A percentile compares a stretch with the other conserved stretches of the same genome.
Conservation (phyloP, 306 rosid species). For the Mucuna pruriens region DNA sequence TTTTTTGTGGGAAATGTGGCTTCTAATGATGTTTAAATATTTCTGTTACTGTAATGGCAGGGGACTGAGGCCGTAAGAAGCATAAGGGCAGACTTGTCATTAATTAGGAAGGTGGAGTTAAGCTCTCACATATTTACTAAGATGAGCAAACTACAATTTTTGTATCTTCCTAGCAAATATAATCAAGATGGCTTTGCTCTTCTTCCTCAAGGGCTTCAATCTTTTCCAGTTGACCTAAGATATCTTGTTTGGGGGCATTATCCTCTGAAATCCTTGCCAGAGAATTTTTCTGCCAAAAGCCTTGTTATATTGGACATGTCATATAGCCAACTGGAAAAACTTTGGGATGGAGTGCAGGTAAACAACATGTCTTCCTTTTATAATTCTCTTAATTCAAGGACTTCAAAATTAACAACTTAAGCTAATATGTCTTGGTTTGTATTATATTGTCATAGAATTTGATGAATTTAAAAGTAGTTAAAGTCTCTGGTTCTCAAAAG, state of each 20-base stretch:
- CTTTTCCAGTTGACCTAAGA: background rate
- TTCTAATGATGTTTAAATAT: background rate
- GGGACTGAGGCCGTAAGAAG: slow-evolving; percentile 13
- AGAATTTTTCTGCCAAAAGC: background rate
- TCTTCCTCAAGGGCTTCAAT: slow-evolving; percentile 19
- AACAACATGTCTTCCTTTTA: background rate
- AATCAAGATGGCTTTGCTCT: background rate
- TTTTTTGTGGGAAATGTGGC: background rate
- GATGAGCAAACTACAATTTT: slow-evolving; percentile 19
- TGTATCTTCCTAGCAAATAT: background rate
- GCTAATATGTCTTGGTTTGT: background rate
- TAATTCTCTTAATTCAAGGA: background rate
- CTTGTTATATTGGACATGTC: slow-evolving; percentile 14
- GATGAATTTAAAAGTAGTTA: background rate
- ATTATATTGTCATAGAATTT: background rate
- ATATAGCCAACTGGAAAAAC: background rate
- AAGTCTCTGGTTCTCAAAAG: background rate
- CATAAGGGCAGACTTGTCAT: background rate
- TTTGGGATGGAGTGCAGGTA: slow-evolving; percentile 37
- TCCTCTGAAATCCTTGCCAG: slow-evolving; percentile 31
- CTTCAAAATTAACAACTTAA: background rate
- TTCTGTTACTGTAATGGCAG: background rate
- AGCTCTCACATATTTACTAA: background rate
- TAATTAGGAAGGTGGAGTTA: background rate
- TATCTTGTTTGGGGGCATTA: slow-evolving; percentile 6